Conservation (phyloP, 495 filamentous ascomycete species). For the Penicillium coffeae region DNA sequence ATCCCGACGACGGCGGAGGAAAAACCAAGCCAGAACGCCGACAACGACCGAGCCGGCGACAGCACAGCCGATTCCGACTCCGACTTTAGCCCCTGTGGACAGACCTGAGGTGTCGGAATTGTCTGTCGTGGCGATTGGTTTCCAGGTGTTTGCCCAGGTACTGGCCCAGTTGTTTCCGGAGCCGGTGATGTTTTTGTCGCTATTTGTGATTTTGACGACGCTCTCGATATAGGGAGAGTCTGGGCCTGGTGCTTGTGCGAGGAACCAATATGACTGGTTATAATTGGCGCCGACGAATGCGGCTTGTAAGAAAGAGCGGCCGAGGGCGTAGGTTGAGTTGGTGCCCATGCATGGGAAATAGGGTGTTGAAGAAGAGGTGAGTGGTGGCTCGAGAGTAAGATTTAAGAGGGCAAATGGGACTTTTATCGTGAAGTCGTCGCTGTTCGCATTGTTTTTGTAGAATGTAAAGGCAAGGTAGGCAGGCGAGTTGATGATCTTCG, state of each 20-base stretch:
- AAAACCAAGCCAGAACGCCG: too few relatives aligned
- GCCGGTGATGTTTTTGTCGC: neutral
- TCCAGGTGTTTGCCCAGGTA: slow-evolving; percentile 6
- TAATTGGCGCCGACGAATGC: slow-evolving; percentile 42
- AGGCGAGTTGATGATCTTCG: slow-evolving; percentile 41
- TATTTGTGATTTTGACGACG: neutral
- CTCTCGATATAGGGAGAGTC: slow-evolving; percentile 1
- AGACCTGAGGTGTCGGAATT: too few relatives aligned
- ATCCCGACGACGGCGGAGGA: too few relatives aligned
- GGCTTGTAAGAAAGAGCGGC: slow-evolving; percentile 53
- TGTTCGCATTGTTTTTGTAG: slow-evolving; percentile 15
- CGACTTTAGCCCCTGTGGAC: too few relatives aligned
- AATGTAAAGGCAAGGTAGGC: slow-evolving; percentile 49
- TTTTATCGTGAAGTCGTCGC: slow-evolving; percentile 43
- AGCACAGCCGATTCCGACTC: too few relatives aligned
- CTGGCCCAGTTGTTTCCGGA: neutral
- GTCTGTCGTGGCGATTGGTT: too few relatives aligned
- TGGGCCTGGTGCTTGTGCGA: slow-evolving; percentile 49
- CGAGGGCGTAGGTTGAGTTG: slow-evolving; percentile 33
- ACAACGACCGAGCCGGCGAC: too few relatives aligned
- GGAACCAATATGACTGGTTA: slow-evolving; percentile 39
- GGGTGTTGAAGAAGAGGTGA: slow-evolving; percentile 32
- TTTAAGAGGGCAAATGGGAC: slow-evolving; percentile 52
- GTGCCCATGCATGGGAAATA: slow-evolving; percentile 51
- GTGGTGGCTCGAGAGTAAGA: slow-evolving; percentile 43